Base-by-base conservation (phyloP, 768 basidiomycete species). In the Leccinum boreale region DNA sequence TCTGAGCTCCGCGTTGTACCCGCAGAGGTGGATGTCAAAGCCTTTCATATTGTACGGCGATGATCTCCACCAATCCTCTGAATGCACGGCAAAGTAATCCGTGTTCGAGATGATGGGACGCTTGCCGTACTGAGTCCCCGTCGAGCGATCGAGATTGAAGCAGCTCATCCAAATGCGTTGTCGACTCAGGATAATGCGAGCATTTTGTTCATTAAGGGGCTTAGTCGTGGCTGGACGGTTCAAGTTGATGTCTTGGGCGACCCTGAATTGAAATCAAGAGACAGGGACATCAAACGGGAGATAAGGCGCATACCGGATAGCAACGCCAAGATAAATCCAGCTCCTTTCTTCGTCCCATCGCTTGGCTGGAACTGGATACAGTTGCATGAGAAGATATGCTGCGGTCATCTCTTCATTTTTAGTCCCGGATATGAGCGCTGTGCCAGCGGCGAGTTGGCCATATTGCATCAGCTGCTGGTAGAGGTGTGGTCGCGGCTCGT, bases 161-260 rank as follows among this genome's bases (percentile, higher is more conserved):
- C 92, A 94, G 68, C 87, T 90, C 57, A 96, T 74, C 94, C 94
- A 98, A 6, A 90, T 82, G 21, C 94, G 84, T 53, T 92, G 92
- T 44, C 94, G 86, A 68, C 94, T 96, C 55, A 94, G 82, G 74
- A 94, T 84, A 74, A 94, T 90, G 42, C 94, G 83, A 7, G 89
- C 88, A 58, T 90, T 87, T 56, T 82, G 81, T 70, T 94, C 92
- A 65, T 91, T 91, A 14, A 84, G 75, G 9, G 90, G 87, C 63
- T 87, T 85, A 24, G 85, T 84, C 2, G 85, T 84, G 45, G 80
- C 80, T 2, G 89, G 90, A 29, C 88, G 80, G 64, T 97, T 90
- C 36, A 98, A 79, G 65, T 95, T 94, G 23, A 98, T 79, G 69
- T 96, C 94, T 24, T 86, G 92, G 1, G 94, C 94, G 58, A 91